Evolutionary conservation across 768 basidiomycete genomes (phyloP).

Genomic region (Psilocybe cyanescens): DNA sequence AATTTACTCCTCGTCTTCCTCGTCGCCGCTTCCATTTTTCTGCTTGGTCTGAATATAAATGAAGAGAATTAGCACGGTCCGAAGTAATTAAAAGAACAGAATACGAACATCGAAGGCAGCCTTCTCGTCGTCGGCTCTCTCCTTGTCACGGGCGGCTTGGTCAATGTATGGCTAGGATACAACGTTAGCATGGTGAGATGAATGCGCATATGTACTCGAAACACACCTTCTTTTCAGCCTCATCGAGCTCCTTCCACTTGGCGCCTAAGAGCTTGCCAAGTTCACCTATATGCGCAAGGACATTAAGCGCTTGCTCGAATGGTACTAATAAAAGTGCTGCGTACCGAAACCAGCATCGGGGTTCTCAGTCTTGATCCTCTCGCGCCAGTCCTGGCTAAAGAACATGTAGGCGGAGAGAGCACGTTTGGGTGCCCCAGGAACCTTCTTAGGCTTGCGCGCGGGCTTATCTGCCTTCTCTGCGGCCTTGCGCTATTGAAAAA

Average conservation of each 20-base stretch:
- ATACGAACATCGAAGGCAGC: slow-evolving; percentile 47
- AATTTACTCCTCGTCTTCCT: slow-evolving; percentile 37
- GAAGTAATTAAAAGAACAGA: neutral
- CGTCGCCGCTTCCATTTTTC: slow-evolving; percentile 36
- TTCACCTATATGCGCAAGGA: slow-evolving; percentile 59
- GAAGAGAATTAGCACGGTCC: neutral
- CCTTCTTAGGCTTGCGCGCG: slow-evolving; percentile 67
- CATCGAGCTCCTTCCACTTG: slow-evolving; percentile 96
- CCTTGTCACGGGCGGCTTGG: slow-evolving; percentile 86
- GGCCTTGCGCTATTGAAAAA: slow-evolving; percentile 65
- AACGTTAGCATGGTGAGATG: slow-evolving; percentile 12
- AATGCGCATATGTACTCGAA: slow-evolving; percentile 6
- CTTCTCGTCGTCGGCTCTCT: slow-evolving; percentile 85
- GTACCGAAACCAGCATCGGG: slow-evolving; percentile 92
- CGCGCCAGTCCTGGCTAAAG: slow-evolving; percentile 96
- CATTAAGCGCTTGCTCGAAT: neutral
- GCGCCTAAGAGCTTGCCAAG: slow-evolving; percentile 94
- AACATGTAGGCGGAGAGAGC: slow-evolving; percentile 98
- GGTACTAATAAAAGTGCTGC: slow-evolving; percentile 21
- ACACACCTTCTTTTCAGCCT: slow-evolving; percentile 87
- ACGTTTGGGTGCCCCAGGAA: slow-evolving; percentile 87
- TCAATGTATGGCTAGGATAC: slow-evolving; percentile 79
- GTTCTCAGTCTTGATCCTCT: slow-evolving; percentile 94
- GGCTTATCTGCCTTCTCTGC: slow-evolving; percentile 73
- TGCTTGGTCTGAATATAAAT: slow-evolving; percentile 24